A percentile compares a stretch with the other conserved stretches of the same genome.
Evolutionary conservation across 2,329 filamentous ascomycete genomes (phyloP).

Genomic region (Talaromyces sp.): DNA sequence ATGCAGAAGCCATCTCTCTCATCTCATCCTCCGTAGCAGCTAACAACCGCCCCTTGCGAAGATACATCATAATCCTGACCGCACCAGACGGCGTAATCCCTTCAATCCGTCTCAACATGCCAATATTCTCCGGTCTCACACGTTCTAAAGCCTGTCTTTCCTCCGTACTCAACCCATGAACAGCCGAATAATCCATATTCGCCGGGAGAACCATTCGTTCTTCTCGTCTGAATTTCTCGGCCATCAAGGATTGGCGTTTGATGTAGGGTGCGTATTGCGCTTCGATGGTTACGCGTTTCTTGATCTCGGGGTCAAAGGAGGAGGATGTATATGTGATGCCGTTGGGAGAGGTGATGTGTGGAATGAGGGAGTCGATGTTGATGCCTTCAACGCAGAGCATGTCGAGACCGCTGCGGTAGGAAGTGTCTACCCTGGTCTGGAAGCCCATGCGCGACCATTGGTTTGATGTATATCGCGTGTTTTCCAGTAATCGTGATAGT

Average conservation of each 20-base stretch:
- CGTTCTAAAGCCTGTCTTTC: constrained; percentile 70
- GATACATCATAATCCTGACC: constrained; percentile 44
- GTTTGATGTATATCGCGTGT: constrained; percentile 58
- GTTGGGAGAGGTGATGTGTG: constrained; percentile 46
- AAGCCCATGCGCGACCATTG: constrained; percentile 72
- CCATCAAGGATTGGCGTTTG: constrained; percentile 65
- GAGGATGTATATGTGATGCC: constrained; percentile 47
- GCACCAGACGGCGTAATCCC: constrained; percentile 58
- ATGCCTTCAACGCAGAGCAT: constrained; percentile 68
- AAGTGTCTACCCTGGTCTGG: constrained; percentile 63
- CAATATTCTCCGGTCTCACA: constrained; percentile 78
- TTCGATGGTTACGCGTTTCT: constrained; percentile 73
- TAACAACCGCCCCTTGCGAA: constrained; percentile 30
- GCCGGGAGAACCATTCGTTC: constrained; percentile 70
- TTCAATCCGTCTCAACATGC: constrained; percentile 84
- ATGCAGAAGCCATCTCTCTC: constrained; percentile 1
- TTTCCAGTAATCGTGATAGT: constrained; percentile 61
- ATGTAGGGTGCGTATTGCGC: constrained; percentile 86
- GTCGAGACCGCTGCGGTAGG: constrained; percentile 71
- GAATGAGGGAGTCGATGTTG: constrained; percentile 57
- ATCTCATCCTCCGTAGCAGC: background rate
- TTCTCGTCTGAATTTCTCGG: constrained; percentile 69
- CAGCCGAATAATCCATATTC: constrained; percentile 71
- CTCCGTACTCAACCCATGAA: constrained; percentile 74
- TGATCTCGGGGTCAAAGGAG: constrained; percentile 56